Base-by-base conservation (phyloP, 768 basidiomycete species). In the Artomyces pyxidatus region DNA sequence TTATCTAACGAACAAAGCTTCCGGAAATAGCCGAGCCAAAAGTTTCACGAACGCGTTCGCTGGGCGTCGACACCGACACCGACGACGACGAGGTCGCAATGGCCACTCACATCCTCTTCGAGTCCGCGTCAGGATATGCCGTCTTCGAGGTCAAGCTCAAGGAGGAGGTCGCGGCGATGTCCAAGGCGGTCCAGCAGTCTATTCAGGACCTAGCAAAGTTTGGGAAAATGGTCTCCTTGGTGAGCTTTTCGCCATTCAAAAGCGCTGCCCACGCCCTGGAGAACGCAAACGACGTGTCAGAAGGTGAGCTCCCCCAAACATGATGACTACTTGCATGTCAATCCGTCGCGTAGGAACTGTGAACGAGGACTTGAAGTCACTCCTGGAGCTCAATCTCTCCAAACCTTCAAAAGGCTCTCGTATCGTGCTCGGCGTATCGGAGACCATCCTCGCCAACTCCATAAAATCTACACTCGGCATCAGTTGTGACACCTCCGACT, bases 281-380 rank as follows among this genome's bases (percentile, higher is more conserved):
- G 71, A 97, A 96, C 58, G 85, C 85, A 45, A 97, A 97, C 63
- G 95, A 97, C 68, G 67, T 98, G 14, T 96, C 94, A 9, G 94
- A 97, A 75, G 92, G 95, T 92, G 52, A 26, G 79, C n/a, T 69
- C 30, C 27, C 3, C 10, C 28, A 22, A 39, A 47, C 11, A 46
- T 17, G 12, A 12, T 50, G n/a, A 17, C 2, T 47, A 14, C 35
- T 21, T 35, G 26, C 8, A 48, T 25, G 47, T 52, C 42, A 46
- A 50, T 37, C 29, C 14, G 9, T 32, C 30, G 4, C 25, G 22
- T 56, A 95, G 93, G 92, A 51, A 78, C 93, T 53, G 66, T 95
- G 32, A 91, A 88, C 61, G 88, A 91, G 57, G 77, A 87, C 65
- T 72, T 96, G 45, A 79, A 82, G 63, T 80, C 85, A 39, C 72